Base-by-base conservation (phyloP, 1,139 yeast species). In the Groenewaldozyma sp. region DNA sequence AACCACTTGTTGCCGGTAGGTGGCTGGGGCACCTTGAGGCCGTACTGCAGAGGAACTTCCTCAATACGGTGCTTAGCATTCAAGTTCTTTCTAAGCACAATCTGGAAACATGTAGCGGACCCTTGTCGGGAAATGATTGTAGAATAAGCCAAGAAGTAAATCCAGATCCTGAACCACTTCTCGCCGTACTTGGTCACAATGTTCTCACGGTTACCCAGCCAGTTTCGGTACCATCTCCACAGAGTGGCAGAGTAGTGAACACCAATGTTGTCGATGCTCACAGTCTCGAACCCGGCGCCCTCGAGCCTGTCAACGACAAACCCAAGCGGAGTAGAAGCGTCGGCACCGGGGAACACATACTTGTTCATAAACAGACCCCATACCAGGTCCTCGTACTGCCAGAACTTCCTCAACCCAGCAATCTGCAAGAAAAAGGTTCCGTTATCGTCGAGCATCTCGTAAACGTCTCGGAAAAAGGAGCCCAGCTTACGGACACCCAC, bases 361-460 rank as follows among this genome's bases (percentile, higher is more conserved):
- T 84, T 86, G 76, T 87, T 86, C 95, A 86, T 87, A 64, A 86
- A 87, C 60, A 87, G 70, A 52, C 96, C 95, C 96, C 95, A 86
- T 64, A 77, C 71, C 57, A 86, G 73, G 62, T 86, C 96, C 68
- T 86, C 95, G 63, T 83, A 86, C 68, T 86, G 95, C 96, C 95
- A 86, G 47, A 74, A 70, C 70, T 86, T 87, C 69, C 95, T 78
- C 55, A 86, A 70, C 42, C 96, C 95, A 40, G 95, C 91, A 58
- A 82, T 82, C 68, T 86, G 96, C 62, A 86, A 71, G 60, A 73
- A 82, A 70, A 86, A 84, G 41, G 82, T 62, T 48, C 95, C 96
- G 58, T 86, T 95, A 58, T 86, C 96, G 54, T 86, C 94, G 59
- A 86, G 76, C 74, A 86, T 76, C 56, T 83, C 83, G 59, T 78